These are phyloP conservation scores for Russula sp. DNA, from an alignment of 768 basidiomycete genomes.

Conservation along the genomic window DNA sequence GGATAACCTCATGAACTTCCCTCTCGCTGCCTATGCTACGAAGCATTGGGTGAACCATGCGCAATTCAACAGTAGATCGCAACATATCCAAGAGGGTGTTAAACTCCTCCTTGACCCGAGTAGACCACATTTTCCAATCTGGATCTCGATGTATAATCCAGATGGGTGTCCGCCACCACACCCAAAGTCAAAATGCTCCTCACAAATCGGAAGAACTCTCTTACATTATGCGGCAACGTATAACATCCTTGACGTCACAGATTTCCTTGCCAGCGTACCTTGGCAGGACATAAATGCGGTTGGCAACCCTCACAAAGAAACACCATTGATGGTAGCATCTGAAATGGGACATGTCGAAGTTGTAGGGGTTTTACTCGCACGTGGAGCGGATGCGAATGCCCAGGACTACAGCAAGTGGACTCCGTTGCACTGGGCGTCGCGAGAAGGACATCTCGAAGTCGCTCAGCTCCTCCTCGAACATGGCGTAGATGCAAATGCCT, in stretches of 20 bases:
- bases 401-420: not conserved
- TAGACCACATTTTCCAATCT: not conserved
- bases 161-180: not conserved
- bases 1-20: not conserved
- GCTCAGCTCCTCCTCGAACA: not conserved
- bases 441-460: not conserved
- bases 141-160: not conserved
- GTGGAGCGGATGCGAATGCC: not conserved
- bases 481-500: not conserved
- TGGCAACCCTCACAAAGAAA: too few species aligned
- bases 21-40: not conserved
- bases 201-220: not conserved
- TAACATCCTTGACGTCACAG: too few species aligned
- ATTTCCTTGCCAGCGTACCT: too few species aligned
- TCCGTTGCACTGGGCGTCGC: not conserved
- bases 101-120: not conserved
- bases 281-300: too few species aligned
- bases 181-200: not conserved
- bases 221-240: not conserved
- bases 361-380: too few species aligned
- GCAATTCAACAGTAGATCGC: not conserved
- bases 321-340: too few species aligned
- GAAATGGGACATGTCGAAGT: too few species aligned
- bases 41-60: not conserved
- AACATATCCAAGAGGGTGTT: not conserved